These are phyloP conservation scores for Ceratocystis albifundus DNA, from an alignment of 2,329 filamentous ascomycete species.

Conservation along the genomic window DNA sequence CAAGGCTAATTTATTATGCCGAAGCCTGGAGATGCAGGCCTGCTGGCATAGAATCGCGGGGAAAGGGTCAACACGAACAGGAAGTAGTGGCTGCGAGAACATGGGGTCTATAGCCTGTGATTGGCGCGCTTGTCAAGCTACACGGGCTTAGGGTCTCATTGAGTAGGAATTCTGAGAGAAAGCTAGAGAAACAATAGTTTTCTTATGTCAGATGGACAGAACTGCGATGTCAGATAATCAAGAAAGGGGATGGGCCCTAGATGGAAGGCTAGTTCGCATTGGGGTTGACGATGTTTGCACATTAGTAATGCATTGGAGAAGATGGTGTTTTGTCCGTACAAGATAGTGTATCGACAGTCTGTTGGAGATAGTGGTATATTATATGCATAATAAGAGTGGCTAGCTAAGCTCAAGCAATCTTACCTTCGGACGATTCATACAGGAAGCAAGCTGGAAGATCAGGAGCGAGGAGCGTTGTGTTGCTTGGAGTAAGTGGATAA, in stretches of 20 bases:
- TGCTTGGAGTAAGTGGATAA: neutral
- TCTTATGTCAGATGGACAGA: neutral
- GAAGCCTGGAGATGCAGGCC: neutral
- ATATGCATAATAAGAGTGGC: neutral
- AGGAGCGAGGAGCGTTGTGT: neutral
- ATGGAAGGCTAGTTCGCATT: neutral
- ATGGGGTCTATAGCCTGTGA: neutral
- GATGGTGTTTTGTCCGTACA: no score
- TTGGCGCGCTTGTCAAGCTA: neutral
- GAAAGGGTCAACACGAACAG: neutral
- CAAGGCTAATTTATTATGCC: neutral
- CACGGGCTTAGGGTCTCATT: neutral
- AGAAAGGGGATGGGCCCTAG: neutral
- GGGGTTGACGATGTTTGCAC: neutral
- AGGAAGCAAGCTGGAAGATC: neutral
- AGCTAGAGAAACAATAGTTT: slow-evolving; percentile 1
- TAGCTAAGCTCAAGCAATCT: neutral
- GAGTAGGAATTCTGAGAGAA: neutral
- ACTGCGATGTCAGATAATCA: neutral
- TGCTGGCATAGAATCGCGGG: neutral
- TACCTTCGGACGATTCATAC: neutral
- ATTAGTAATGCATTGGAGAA: no score
- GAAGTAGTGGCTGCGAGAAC: neutral
- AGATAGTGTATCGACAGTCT: no score
- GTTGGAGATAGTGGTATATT: neutral